phyloP scores from a whole-genome alignment of 2,329 filamentous ascomycete species.

The Alternaria metachromatica region DNA sequence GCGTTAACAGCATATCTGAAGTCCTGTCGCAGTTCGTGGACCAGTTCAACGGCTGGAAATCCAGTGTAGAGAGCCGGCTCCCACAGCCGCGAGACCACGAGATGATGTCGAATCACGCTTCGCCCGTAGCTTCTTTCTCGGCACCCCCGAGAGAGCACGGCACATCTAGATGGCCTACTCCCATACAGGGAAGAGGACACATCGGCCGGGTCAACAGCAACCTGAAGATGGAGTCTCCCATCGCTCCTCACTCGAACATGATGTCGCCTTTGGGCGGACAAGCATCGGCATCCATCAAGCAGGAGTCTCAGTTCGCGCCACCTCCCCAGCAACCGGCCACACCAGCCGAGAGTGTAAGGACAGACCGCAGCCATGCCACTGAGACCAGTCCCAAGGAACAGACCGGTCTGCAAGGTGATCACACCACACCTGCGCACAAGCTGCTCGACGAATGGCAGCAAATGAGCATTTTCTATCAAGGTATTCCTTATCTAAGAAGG shows the following conservation, averaged over 20 bases:
- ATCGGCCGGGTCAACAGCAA: constrained; percentile 38
- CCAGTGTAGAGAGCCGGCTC: constrained; percentile 40
- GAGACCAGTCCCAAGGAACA: constrained; percentile 30
- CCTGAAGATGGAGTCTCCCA: constrained; percentile 45
- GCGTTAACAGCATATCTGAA: constrained; percentile 49
- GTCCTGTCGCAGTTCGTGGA: constrained; percentile 39
- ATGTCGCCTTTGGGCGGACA: constrained; percentile 35
- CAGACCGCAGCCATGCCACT: constrained; percentile 28
- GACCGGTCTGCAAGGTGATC: constrained; percentile 74
- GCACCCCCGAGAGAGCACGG: constrained; percentile 34
- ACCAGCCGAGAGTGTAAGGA: constrained; percentile 43
- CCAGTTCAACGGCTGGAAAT: constrained; percentile 43
- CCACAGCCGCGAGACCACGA: constrained; percentile 22
- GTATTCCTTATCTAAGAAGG: constrained; percentile 56
- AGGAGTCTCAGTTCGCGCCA: constrained; percentile 30
- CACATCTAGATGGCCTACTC: constrained; percentile 37
- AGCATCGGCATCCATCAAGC: constrained; percentile 41
- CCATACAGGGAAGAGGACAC: constrained; percentile 35
- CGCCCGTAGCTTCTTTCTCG: constrained; percentile 36
- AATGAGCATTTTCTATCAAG: constrained; percentile 63
- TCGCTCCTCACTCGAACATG: constrained; percentile 32
- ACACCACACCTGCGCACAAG: constrained; percentile 88
- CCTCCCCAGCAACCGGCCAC: constrained; percentile 40
- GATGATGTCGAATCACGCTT: constrained; percentile 33
- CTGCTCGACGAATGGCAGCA: constrained; percentile 71